Base-by-base conservation (phyloP, 148 eudicot genomes). In the Cornus controversa region DNA sequence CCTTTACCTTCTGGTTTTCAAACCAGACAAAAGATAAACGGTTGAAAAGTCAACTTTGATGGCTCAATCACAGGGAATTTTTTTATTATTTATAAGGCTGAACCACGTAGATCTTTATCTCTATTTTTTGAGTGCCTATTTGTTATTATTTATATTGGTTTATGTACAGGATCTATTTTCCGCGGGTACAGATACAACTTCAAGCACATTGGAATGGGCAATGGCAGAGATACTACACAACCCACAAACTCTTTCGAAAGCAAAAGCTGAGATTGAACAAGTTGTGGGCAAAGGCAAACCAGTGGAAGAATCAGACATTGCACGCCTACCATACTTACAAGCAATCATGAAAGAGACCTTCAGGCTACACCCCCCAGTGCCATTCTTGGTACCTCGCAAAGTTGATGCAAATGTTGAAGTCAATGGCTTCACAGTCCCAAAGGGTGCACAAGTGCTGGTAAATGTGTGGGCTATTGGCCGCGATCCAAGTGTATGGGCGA, bases 391-490 rank as follows among this genome's bases (percentile, higher is more conserved):
- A 4, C 88, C 84, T 27, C 79, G 85, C 77, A 84, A 62, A 76
- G 76, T 66, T 1, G 79, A 76, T 0, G n/a, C 79, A 16, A 77
- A 86, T 2, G 75, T 79, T 0, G 36, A 66, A 8, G 40, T 84
- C 0, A 31, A 28, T 16, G 85, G 81, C 7, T 81, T 54, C 40
- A 81, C 77, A 9, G 20, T 86, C 4, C 86, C 89, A 11, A 74
- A 79, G 74, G 73, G 80, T 27, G 74, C 89, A 0, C 89, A 86
- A 71, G 77, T 86, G 10, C 40, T 86, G 20, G 81, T 86, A 1
- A 86, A 86, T 79, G 86, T 71, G 6, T 86, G 86, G 85, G 83
- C 85, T 5, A 84, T 86, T 4, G 88, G 88, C 28, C 69, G 84
- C 72, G 88, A 86, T 60, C 73, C 78, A 6, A 71, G 67, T 13